Percentiles rank a stretch among this genome's conserved stretches.
phyloP scores from a whole-genome alignment of 352 stramenopile species.

The Phytophthora cactorum region DNA sequence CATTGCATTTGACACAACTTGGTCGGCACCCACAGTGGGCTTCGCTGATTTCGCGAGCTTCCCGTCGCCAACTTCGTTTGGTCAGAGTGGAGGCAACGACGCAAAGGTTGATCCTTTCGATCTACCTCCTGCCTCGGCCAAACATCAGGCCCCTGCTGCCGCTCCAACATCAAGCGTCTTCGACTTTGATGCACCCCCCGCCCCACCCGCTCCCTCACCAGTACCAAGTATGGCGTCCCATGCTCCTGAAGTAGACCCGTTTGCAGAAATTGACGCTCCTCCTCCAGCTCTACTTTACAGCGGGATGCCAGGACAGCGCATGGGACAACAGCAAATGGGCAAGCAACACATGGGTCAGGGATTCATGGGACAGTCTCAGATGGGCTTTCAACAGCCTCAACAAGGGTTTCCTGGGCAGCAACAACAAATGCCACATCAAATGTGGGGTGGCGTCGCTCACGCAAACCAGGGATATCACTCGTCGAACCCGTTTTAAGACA shows the following conservation, averaged over 20 bases:
- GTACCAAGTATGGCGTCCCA: slow-evolving; percentile 20
- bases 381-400: slow-evolving; percentile 15
- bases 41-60: slow-evolving; percentile 80
- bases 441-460: slow-evolving; percentile 34
- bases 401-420: slow-evolving; percentile 31
- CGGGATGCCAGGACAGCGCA: slow-evolving; percentile 29
- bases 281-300: slow-evolving; percentile 36
- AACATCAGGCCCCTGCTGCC: slow-evolving; percentile 31
- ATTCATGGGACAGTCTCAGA: slow-evolving; percentile 26
- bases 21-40: slow-evolving; percentile 29
- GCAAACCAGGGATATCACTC: slow-evolving; percentile 38
- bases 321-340: slow-evolving; percentile 23
- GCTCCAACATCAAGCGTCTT: slow-evolving; percentile 30
- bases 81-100: slow-evolving; percentile 17
- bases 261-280: slow-evolving; percentile 48
- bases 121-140: slow-evolving; percentile 52
- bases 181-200: slow-evolving; percentile 42
- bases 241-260: slow-evolving; percentile 50
- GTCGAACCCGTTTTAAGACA: slow-evolving; percentile 32
- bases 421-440: slow-evolving; percentile 49
- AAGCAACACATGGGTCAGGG: neutral
- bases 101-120: slow-evolving; percentile 43
- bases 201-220: slow-evolving; percentile 8
- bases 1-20: slow-evolving; percentile 26
- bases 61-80: slow-evolving; percentile 41